Evolutionary conservation across 441 rosid species (phyloP).

Genomic region (Adansonia rubrostipa): DNA sequence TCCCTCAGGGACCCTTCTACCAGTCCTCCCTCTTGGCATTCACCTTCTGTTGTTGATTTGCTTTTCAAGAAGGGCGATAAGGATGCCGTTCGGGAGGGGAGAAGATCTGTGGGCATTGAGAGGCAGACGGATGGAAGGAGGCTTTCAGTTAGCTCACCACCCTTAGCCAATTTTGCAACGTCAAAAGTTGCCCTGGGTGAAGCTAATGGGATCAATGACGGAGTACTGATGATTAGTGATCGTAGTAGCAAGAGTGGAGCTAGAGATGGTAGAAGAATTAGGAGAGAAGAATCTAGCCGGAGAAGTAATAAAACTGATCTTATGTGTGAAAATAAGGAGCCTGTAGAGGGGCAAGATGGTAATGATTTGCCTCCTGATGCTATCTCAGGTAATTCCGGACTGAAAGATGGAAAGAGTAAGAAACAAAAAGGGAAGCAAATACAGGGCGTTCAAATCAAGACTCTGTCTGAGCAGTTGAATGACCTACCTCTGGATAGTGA

Average conservation of each 20-base stretch:
- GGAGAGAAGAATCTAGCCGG: constrained; percentile 64
- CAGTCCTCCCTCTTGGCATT: constrained; percentile 86
- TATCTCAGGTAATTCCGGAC: constrained; percentile 53
- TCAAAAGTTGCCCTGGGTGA: constrained; percentile 68
- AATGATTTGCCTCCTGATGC: constrained; percentile 47
- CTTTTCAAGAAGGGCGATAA: constrained; percentile 65
- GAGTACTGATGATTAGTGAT: constrained; percentile 48
- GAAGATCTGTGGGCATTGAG: constrained; percentile 57
- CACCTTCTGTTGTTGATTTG: constrained; percentile 74
- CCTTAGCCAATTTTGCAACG: constrained; percentile 51
- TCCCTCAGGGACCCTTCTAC: constrained; percentile 95
- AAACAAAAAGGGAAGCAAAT: constrained; percentile 58
- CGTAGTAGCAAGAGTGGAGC: constrained; percentile 52
- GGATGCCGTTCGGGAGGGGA: constrained; percentile 55
- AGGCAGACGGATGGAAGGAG: constrained; percentile 61
- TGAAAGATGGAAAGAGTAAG: constrained; percentile 56
- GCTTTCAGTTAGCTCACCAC: constrained; percentile 68
- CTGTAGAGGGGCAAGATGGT: constrained; percentile 40
- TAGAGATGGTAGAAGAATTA: constrained; percentile 64
- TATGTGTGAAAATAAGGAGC: constrained; percentile 43
- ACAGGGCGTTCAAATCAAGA: constrained; percentile 58
- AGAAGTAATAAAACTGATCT: constrained; percentile 55
- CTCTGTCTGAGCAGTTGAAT: constrained; percentile 70
- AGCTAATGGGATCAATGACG: constrained; percentile 38
- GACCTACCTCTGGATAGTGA: constrained; percentile 70